Percentiles rank a stretch among this genome's conserved stretches.
Evolutionary conservation across 345 rosid species (phyloP).

Genomic region (Arabidopsis suecica): DNA sequence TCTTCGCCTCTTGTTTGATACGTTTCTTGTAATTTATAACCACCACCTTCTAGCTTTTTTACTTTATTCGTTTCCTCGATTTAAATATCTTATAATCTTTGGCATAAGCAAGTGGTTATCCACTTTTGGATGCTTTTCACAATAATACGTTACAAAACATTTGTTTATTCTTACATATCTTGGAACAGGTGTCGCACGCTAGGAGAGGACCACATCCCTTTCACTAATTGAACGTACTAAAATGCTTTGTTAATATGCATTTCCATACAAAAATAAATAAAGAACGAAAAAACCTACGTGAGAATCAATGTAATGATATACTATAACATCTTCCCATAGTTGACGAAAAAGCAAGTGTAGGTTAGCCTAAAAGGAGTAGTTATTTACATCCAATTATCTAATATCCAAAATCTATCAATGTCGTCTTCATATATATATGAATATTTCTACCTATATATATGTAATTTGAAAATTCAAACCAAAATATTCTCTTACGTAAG

Average conservation of each 20-base stretch:
- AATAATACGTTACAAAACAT: slow-evolving; percentile 1
- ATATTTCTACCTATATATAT: too few species aligned
- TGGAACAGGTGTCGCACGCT: slow-evolving; percentile 49
- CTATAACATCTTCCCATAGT: not conserved
- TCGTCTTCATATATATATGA: too few species aligned
- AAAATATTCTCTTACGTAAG: not conserved
- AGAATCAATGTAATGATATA: slow-evolving; percentile 6
- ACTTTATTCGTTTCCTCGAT: slow-evolving; percentile 32
- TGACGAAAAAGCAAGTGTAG: not conserved
- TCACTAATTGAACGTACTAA: not conserved
- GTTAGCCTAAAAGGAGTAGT: not conserved
- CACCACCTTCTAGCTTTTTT: not conserved
- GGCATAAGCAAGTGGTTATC: slow-evolving; percentile 29
- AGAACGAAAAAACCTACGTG: not conserved
- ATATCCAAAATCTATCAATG: not conserved
- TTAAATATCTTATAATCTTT: not conserved
- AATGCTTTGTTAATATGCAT: not conserved
- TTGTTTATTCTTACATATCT: slow-evolving; percentile 29
- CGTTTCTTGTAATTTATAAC: not conserved
- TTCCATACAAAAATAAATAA: not conserved
- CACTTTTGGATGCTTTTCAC: slow-evolving; percentile 35
- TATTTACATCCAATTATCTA: not conserved
- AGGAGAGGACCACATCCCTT: slow-evolving; percentile 41
- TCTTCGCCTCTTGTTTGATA: slow-evolving; percentile 10
- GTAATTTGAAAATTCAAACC: too few species aligned